These are phyloP conservation scores for Fusarium sp. DNA, from an alignment of 2,329 filamentous ascomycete genomes.

Conservation along the genomic window DNA sequence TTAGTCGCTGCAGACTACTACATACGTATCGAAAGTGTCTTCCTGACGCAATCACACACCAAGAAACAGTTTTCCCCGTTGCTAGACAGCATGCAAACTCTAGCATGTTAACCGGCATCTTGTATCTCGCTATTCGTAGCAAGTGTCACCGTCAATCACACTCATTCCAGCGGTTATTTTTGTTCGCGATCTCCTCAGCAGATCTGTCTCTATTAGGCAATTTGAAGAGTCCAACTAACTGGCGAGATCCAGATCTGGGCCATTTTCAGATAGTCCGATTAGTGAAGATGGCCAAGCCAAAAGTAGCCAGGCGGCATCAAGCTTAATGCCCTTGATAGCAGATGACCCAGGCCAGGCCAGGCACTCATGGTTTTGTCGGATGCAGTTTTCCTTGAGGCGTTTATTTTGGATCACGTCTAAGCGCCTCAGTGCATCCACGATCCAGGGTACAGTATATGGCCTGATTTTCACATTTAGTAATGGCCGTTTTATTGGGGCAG, in stretches of 20 bases:
- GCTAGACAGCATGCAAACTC: neutral
- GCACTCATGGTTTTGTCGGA: neutral
- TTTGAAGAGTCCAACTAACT: conserved; percentile 1
- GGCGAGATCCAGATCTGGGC: neutral
- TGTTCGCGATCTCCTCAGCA: neutral
- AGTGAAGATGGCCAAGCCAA: conserved; percentile 8
- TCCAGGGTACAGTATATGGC: neutral
- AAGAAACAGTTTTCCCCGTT: neutral
- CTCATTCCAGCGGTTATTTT: neutral
- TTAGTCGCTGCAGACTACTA: neutral
- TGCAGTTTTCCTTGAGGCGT: neutral
- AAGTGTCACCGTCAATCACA: neutral
- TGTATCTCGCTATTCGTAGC: neutral
- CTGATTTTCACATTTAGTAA: conserved; percentile 12
- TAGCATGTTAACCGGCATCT: neutral
- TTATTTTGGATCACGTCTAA: neutral
- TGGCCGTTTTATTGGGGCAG: conserved; percentile 15
- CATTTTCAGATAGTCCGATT: conserved; percentile 9
- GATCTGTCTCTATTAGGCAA: conserved; percentile 15
- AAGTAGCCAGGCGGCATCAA: conserved; percentile 9
- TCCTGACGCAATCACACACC: neutral
- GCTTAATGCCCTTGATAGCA: neutral
- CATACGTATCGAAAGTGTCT: neutral
- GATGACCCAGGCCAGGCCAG: neutral
- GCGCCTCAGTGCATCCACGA: neutral